Percentiles rank a stretch among this genome's conserved stretches.
phyloP scores from a whole-genome alignment of 495 filamentous ascomycete species.

The Aspergillus sparsus region DNA sequence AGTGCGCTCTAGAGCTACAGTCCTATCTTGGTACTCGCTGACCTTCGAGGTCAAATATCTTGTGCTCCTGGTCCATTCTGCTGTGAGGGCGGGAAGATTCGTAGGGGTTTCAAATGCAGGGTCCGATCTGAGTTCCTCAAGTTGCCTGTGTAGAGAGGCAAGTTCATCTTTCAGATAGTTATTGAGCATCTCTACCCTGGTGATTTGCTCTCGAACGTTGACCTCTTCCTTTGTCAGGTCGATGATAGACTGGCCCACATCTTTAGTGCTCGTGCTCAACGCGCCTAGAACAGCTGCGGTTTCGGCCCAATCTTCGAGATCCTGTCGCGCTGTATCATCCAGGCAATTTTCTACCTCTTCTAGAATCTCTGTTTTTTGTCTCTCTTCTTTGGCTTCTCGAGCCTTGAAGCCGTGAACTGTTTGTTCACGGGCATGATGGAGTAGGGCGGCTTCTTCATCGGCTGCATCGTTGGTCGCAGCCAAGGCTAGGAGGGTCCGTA shows the following conservation, averaged over 20 bases:
- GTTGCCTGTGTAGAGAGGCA: conserved; percentile 33
- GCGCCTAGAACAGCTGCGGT: conserved; percentile 37
- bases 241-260: conserved; percentile 44
- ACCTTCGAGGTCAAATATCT: conserved; percentile 61
- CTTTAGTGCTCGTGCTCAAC: conserved; percentile 34
- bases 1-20: conserved; percentile 43
- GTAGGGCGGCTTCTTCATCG: conserved; percentile 68
- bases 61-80: conserved; percentile 61
- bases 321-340: conserved; percentile 36
- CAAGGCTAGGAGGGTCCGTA: conserved; percentile 73
- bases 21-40: conserved; percentile 56
- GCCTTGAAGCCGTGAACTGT: conserved; percentile 37
- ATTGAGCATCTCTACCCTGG: conserved; percentile 60
- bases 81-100: conserved; percentile 57
- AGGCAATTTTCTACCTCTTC: conserved; percentile 45
- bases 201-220: conserved; percentile 40
- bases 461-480: conserved; percentile 77
- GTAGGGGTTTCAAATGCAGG: conserved; percentile 51
- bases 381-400: conserved; percentile 34
- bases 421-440: conserved; percentile 48
- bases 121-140: conserved; percentile 44
- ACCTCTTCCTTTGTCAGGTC: conserved; percentile 48
- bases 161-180: conserved; percentile 47
- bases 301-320: conserved; percentile 45
- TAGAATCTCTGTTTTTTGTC: conserved; percentile 39